A percentile compares a stretch with the other conserved stretches of the same genome.
These are phyloP conservation scores for Magnusiomyces suaveolens DNA, from an alignment of 1,139 yeast species.

Conservation along the genomic window DNA sequence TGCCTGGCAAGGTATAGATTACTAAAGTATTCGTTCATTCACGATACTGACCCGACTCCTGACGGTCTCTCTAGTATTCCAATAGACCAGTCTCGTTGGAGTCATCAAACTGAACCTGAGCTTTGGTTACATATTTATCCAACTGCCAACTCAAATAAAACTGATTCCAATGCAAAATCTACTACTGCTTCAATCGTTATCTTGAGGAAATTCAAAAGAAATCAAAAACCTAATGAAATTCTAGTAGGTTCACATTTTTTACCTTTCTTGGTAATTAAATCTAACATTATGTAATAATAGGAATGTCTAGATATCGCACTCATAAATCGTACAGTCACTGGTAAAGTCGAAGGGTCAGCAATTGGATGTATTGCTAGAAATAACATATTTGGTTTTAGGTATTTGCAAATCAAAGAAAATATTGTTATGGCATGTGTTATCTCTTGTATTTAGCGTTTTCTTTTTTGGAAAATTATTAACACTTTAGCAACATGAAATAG, in stretches of 20 bases:
- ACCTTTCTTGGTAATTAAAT: too few relatives aligned
- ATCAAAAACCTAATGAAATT: neutral
- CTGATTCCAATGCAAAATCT: neutral
- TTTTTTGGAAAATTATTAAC: neutral
- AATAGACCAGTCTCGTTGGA: neutral
- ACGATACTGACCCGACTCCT: neutral
- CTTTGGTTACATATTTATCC: neutral
- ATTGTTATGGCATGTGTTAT: neutral
- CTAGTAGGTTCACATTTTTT: too few relatives aligned
- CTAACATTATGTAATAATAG: neutral
- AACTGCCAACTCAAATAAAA: too few relatives aligned
- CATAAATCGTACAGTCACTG: neutral
- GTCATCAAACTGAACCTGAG: neutral
- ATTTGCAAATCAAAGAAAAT: neutral
- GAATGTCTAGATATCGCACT: neutral
- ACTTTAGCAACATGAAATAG: neutral
- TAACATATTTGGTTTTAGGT: neutral
- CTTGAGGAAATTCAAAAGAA: neutral
- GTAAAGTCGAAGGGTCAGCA: neutral
- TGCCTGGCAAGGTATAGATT: neutral
- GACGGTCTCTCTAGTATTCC: constrained; percentile 1
- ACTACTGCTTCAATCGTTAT: neutral
- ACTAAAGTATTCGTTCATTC: constrained; percentile 1
- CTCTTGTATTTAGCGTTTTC: neutral
- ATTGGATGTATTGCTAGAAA: neutral